These are phyloP conservation scores for Arthrinium puccinioides DNA, from an alignment of 2,329 filamentous ascomycete genomes.

Conservation along the genomic window DNA sequence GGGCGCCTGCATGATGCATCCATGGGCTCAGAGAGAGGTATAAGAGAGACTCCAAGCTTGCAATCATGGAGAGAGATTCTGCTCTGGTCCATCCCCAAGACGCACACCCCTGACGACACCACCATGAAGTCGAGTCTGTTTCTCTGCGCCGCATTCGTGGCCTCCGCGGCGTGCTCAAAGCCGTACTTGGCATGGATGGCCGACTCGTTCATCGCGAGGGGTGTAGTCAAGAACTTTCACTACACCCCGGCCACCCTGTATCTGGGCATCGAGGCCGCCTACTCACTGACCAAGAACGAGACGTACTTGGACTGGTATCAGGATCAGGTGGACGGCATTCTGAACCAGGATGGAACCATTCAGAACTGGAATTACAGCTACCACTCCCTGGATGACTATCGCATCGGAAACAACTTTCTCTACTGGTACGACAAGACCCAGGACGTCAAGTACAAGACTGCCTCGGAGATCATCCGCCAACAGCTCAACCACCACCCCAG, in stretches of 20 bases:
- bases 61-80: too few relatives aligned
- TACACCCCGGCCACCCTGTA: constrained; percentile 40
- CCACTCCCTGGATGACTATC: constrained; percentile 45
- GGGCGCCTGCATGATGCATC: too few relatives aligned
- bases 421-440: constrained; percentile 39
- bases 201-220: constrained; percentile 35
- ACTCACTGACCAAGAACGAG: constrained; percentile 32
- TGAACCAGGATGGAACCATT: constrained; percentile 42
- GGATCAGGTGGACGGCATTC: constrained; percentile 32
- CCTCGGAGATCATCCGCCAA: constrained; percentile 35
- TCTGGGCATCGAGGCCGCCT: constrained; percentile 36
- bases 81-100: too few relatives aligned
- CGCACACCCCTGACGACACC: too few relatives aligned
- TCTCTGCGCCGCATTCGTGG: too few relatives aligned
- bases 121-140: too few relatives aligned
- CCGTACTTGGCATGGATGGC: too few relatives aligned
- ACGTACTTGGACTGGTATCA: constrained; percentile 36
- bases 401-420: constrained; percentile 44
- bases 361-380: constrained; percentile 35
- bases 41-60: too few relatives aligned
- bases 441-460: constrained; percentile 39
- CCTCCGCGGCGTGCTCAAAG: too few relatives aligned
- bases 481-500: constrained; percentile 42
- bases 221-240: constrained; percentile 29
- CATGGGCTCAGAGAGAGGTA: too few relatives aligned